Base-by-base conservation (phyloP, 2,329 filamentous ascomycete species). In the Malbranchea cinnamomea region DNA sequence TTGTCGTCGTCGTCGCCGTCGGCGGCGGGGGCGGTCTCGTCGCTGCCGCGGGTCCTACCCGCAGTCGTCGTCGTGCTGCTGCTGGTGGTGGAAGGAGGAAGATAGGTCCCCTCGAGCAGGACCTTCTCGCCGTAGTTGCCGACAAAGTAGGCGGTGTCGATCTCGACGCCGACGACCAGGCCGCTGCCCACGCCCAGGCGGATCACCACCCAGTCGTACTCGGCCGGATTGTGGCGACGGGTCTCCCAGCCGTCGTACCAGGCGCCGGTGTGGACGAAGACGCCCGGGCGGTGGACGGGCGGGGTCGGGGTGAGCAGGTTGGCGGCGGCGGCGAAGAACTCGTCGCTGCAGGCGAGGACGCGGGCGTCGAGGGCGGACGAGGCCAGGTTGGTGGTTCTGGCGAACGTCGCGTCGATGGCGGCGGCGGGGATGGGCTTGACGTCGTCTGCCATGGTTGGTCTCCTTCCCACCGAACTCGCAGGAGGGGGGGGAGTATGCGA, bases 241-340 rank as follows among this genome's bases (percentile, higher is more conserved):
- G 70, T 74, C 40, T 75, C 70, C 70, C 70, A 74, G 11, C 70
- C 70, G 45, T 74, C 69, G 45, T 72, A 74, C 69, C 70, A 74
- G 27, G 68, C 68, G 34, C 70, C 70, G 3, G 67, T 62, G 46
- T 70, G 64, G 23, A 66, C 60, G 50, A 71, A 74, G 42, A 69
- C 60, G 29, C 68, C 69, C 0, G 67, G 63, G 34, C 63, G 65
- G 39, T 63, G 64, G 40, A 74, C 54, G 3, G 68, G 65, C 2
- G 67, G 52, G 1, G 62, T 65, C 1, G 67, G 66, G 0, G 64
- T 72, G 31, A 65, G 63, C 37, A 74, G 65, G 52, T 74, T 74
- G 6, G 57, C 53, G 30, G 68, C 70, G 2, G 60, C 55, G 31
- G 70, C 70, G 53, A 74, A 74, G 59, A 62, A 74, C 54, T 74